Conservation (phyloP, 257 asterid genomes). For the Solanum etuberosum region DNA sequence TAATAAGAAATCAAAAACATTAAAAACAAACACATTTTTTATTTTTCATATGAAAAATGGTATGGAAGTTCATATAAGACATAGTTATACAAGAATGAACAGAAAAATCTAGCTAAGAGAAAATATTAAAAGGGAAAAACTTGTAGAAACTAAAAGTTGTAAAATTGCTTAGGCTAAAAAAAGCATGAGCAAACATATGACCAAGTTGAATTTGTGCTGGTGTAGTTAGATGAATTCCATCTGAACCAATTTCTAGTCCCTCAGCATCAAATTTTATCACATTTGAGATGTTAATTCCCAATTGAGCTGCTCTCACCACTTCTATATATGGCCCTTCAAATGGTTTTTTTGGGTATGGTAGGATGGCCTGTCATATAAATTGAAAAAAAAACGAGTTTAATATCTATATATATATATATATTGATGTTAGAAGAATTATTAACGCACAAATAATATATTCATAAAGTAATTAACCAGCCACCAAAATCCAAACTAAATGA, state of each 20-base stretch:
- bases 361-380: background rate
- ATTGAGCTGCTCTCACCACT: conserved; percentile 43
- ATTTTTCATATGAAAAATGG: background rate
- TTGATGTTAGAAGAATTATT: background rate
- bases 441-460: background rate
- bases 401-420: too few relatives aligned
- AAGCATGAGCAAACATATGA: conserved; percentile 36
- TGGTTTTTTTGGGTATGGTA: background rate
- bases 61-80: background rate
- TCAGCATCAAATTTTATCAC: conserved; percentile 51
- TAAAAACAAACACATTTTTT: background rate
- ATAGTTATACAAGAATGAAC: background rate
- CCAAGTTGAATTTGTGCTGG: conserved; percentile 51
- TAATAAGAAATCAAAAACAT: background rate
- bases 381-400: background rate
- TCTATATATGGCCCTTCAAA: conserved; percentile 29
- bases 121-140: background rate
- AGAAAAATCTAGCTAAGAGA: background rate
- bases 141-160: background rate
- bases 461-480: background rate
- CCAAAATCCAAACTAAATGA: background rate
- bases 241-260: conserved; percentile 34
- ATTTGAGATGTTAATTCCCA: conserved; percentile 28
- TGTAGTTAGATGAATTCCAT: conserved; percentile 44
- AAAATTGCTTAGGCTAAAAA: background rate